phyloP scores from a whole-genome alignment of 2,329 filamentous ascomycete species.

The Verticillium isaacii region DNA sequence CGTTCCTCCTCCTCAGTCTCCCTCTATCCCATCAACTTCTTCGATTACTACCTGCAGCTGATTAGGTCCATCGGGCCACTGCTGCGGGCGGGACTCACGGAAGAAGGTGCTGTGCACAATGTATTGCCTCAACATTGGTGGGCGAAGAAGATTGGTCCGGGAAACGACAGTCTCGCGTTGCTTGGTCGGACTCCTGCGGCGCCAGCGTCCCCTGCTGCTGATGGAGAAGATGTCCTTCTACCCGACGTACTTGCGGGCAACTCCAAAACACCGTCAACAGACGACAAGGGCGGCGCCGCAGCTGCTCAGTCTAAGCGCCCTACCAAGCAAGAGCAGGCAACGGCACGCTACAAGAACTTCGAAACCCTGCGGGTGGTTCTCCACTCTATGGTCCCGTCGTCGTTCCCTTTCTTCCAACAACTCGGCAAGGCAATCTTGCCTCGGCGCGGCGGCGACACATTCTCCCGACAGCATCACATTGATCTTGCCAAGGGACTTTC shows the following conservation, averaged over 20 bases:
- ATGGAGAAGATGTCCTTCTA: neutral
- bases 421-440: conserved; percentile 77
- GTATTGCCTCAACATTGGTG: conserved; percentile 68
- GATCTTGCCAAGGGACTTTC: conserved; percentile 63
- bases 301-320: conserved; percentile 26
- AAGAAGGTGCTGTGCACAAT: conserved; percentile 72
- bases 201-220: neutral
- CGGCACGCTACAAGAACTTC: conserved; percentile 63
- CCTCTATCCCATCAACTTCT: conserved; percentile 75
- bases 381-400: conserved; percentile 70
- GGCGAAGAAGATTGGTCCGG: conserved; percentile 9
- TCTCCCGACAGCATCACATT: conserved; percentile 47
- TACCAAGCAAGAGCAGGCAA: conserved; percentile 37
- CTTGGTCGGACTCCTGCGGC: neutral
- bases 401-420: conserved; percentile 81
- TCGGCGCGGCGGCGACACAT: conserved; percentile 66
- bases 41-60: conserved; percentile 75
- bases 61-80: conserved; percentile 72
- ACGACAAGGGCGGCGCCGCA: conserved; percentile 11
- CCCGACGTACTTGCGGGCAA: neutral
- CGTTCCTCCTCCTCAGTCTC: conserved; percentile 55
- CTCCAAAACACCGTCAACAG: conserved; percentile 3
- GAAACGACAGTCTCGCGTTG: conserved; percentile 8
- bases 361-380: conserved; percentile 72
- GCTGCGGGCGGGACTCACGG: conserved; percentile 75